These are phyloP conservation scores for Dryas octopetala DNA, from an alignment of 306 rosid species.

Conservation along the genomic window DNA sequence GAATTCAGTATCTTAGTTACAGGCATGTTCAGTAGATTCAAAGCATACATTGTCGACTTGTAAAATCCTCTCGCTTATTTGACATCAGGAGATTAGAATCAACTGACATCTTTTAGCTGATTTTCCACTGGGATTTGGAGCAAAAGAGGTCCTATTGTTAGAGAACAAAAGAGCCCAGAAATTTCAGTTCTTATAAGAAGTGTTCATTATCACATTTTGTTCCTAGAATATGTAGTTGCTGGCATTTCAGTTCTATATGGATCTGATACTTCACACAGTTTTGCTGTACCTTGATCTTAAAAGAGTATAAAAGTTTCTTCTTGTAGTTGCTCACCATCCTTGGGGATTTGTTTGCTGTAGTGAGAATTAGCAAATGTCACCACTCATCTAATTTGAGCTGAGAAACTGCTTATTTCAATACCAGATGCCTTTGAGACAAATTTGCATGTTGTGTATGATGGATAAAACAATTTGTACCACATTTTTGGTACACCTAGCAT, in stretches of 20 bases:
- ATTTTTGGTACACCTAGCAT: too few species aligned
- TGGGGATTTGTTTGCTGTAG: background rate
- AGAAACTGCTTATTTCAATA: background rate
- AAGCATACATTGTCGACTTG: constrained; percentile 26
- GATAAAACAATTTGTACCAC: too few species aligned
- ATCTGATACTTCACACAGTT: background rate
- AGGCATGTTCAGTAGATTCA: constrained; percentile 23
- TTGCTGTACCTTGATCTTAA: background rate
- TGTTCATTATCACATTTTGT: constrained; percentile 3
- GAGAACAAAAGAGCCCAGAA: background rate
- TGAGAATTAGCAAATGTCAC: background rate
- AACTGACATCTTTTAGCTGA: constrained; percentile 46
- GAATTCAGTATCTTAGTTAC: constrained; percentile 63
- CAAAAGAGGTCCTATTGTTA: background rate
- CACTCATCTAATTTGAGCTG: background rate
- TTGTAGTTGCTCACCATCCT: background rate
- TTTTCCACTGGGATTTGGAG: constrained; percentile 27
- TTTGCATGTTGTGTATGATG: too few species aligned
- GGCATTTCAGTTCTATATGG: background rate
- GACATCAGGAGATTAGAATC: constrained; percentile 49
- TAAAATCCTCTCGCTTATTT: constrained; percentile 39
- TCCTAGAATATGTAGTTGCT: background rate
- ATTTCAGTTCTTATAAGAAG: background rate
- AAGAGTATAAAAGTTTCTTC: background rate
- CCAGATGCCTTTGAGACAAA: too few species aligned